Evolutionary conservation across 2,329 filamentous ascomycete genomes (phyloP), one percentile per base, ranked within the genome.

Genomic region (Ascochyta viciae-villosae): DNA sequence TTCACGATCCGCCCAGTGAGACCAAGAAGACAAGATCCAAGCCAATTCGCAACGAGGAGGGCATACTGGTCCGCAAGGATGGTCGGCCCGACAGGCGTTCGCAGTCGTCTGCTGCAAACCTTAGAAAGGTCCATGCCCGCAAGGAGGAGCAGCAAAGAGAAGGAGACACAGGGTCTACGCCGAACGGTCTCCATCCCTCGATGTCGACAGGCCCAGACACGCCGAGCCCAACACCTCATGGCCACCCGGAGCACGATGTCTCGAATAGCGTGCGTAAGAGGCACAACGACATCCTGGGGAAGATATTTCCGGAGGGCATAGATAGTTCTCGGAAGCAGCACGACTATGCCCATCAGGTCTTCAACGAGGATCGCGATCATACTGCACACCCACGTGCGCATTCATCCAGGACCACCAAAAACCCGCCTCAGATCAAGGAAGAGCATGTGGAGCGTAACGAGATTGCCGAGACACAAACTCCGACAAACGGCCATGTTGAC

Each of bases 31-130:
- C 78, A 2, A 74, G 80, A n/a, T 81, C 78, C 5, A 82, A 82
- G 64, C 80, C 80, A 2, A 74, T 78, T 22, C 73, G 80, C 2
- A 82, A 82, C 58, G 76, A 80, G 1, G 80, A 82, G 35, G 81
- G 81, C 0, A 72, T 83, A 16, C 65, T 83, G 27, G 82, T 83
- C 51, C 74, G 81, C 38, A 83, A 83, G 59, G 81, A 83, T 53
- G 81, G 81, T 5, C 68, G 78, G 10, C 80, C 81, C 5, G 81
- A 83, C 54, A 82, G 81, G 79, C 77, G 81, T 10, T 80, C 77
- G 27, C 79, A 82, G n/a, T 80, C 78, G 58, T 81, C 78, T 12
- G 80, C 80, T n/a, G 80, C 80, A 43, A 82, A 82, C 55, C 65
- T 82, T 13, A 75, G 80, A 35, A 82, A 82, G 60, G 80, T 82